Evolutionary conservation across 164 flowering plant genomes (phyloP), one percentile per base, ranked within the genome.

Genomic region (Vitis cinerea): DNA sequence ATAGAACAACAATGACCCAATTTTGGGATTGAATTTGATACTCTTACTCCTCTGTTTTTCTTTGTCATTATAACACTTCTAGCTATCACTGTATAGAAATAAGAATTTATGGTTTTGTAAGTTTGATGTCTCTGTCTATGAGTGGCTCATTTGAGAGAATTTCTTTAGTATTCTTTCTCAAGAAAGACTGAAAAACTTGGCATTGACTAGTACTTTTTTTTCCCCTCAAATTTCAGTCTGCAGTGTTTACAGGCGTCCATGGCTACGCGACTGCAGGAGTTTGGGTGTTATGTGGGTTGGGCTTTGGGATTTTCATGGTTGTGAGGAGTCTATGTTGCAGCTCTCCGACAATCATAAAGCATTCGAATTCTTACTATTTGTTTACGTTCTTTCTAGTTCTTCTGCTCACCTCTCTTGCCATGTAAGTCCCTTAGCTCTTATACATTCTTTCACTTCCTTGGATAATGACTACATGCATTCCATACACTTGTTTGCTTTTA

Each of bases 211-310:
- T 9, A 0, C 37, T 59, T 9, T 50, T 13, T 61, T 66, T 47
- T 49, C 54, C 47, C 11, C 50, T 62, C 17, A 11, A 59, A 50
- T 74, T 76, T 62, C 86, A 87, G 94, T 86, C 91, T 65, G 74
- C 83, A 44, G 86, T 78, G 37, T 89, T 86, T 75, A 87, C 87
- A 73, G 94, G 90, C 16, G 67, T 86, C 60, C 87, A 83, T 75
- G 91, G 90, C 0, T 87, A 84, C 58, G 86, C 83, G 9, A 69
- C 81, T 59, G 87, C 87, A 9, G 86, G 76, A 65, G 64, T 79
- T n/a, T 84, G 87, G 90, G 27, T 77, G 65, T 3, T 86, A 29
- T 77, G 77, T 67, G 91, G 93, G 10, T 15, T 86, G 44, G 84
- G 79, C 1, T 78, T 81, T 62, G 85, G 84, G 8, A 64, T 81